These are phyloP conservation scores for Trichoderma endophyticum DNA, from an alignment of 2,329 filamentous ascomycete genomes.

Conservation along the genomic window DNA sequence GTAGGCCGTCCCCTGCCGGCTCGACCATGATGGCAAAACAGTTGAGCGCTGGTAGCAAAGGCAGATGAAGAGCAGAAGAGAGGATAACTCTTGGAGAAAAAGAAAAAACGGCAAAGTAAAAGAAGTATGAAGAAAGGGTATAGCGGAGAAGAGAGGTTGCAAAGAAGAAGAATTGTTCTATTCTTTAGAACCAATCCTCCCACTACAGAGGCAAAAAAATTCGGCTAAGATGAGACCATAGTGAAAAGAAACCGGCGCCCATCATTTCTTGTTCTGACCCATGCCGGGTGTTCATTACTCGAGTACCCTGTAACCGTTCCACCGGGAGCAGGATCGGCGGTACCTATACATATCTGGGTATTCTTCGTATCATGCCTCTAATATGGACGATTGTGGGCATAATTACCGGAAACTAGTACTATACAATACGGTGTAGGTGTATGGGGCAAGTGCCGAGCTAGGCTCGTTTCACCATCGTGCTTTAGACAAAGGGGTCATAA, in stretches of 20 bases:
- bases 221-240: slow-evolving; percentile 8
- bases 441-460: not conserved
- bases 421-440: not conserved
- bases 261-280: slow-evolving; percentile 8
- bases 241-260: not conserved
- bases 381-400: not conserved
- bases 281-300: slow-evolving; percentile 16
- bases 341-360: not conserved
- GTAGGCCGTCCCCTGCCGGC: slow-evolving; percentile 2
- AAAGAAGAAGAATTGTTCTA: not conserved
- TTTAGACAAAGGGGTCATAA: not conserved
- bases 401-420: not conserved
- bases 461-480: slow-evolving; percentile 1
- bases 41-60: not conserved
- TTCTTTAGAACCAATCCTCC: not conserved
- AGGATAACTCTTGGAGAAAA: not conserved
- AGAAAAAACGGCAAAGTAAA: not conserved
- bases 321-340: not conserved
- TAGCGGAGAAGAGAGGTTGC: not conserved
- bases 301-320: not conserved
- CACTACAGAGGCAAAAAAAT: not conserved
- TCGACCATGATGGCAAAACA: slow-evolving; percentile 7
- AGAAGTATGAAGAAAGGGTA: not conserved
- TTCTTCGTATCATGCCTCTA: not conserved
- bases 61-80: not conserved